Conservation (phyloP, 768 basidiomycete genomes). For the Neoboletus brunneissimus region DNA sequence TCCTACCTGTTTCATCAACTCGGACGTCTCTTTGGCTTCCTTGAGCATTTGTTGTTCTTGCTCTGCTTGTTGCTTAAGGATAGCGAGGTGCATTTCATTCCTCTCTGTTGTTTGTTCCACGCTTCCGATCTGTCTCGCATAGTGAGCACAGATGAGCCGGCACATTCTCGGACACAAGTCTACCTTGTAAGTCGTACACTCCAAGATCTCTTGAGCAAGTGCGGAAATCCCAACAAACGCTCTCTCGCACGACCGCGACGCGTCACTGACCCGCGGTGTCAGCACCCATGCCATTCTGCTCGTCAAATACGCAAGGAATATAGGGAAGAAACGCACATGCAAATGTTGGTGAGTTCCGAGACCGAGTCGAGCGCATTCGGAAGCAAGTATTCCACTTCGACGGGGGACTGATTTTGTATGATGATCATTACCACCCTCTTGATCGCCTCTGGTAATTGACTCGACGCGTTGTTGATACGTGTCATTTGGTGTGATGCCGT, state of each 20-base stretch:
- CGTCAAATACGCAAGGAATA: neutral
- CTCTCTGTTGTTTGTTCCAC: conserved; percentile 10
- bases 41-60: conserved; percentile 13
- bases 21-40: conserved; percentile 15
- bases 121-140: conserved; percentile 4
- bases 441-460: conserved; percentile 17
- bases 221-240: conserved; percentile 14
- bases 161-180: neutral
- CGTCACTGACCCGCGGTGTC: conserved; percentile 4
- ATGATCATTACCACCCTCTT: conserved; percentile 15
- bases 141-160: neutral
- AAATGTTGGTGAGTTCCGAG: conserved; percentile 18
- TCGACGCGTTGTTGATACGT: conserved; percentile 19
- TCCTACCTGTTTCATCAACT: conserved; percentile 17
- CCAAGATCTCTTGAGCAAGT: conserved; percentile 19
- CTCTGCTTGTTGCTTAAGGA: conserved; percentile 13
- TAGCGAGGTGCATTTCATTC: conserved; percentile 16
- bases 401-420: conserved; percentile 7
- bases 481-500: conserved; percentile 20
- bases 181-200: conserved; percentile 20
- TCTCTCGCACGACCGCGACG: conserved; percentile 14
- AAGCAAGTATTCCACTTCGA: conserved; percentile 14
- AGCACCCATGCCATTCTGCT: neutral
- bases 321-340: conserved; percentile 5
- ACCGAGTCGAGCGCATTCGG: conserved; percentile 20